Conservation (phyloP, 179 eudicot species). For the Drosera spatulata region DNA sequence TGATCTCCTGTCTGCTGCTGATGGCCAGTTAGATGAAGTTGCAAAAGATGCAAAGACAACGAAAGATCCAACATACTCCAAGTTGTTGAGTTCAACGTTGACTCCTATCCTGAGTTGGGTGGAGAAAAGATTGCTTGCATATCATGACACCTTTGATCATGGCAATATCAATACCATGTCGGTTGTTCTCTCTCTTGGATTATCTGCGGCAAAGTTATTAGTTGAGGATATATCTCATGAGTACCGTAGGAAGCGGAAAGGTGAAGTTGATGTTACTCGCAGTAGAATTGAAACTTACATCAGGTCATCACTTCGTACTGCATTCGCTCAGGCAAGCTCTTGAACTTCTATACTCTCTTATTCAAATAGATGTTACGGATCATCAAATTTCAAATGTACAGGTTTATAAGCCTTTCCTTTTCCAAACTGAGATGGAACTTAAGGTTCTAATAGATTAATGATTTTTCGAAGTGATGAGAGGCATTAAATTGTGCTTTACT, state of each 20-base stretch:
- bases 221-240: constrained; percentile 97
- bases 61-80: constrained; percentile 71
- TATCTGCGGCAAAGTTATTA: constrained; percentile 73
- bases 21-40: constrained; percentile 83
- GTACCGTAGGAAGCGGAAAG: constrained; percentile 82
- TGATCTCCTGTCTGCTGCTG: constrained; percentile 79
- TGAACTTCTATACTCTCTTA: background rate
- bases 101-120: constrained; percentile 91
- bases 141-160: constrained; percentile 84
- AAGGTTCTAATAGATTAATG: background rate
- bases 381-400: background rate
- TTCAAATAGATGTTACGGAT: background rate
- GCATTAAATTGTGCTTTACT: no score
- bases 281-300: constrained; percentile 93
- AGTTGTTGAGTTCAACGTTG: constrained; percentile 68
- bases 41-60: constrained; percentile 88
- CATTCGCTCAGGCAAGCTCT: constrained; percentile 93
- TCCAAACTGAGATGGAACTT: background rate
- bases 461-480: no score
- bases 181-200: constrained; percentile 72
- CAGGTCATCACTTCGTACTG: constrained; percentile 95
- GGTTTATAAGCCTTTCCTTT: background rate
- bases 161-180: constrained; percentile 78
- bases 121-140: constrained; percentile 90
- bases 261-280: constrained; percentile 89